Base-by-base conservation (phyloP, 352 stramenopile genomes). In the Thraustotheca clavata region DNA sequence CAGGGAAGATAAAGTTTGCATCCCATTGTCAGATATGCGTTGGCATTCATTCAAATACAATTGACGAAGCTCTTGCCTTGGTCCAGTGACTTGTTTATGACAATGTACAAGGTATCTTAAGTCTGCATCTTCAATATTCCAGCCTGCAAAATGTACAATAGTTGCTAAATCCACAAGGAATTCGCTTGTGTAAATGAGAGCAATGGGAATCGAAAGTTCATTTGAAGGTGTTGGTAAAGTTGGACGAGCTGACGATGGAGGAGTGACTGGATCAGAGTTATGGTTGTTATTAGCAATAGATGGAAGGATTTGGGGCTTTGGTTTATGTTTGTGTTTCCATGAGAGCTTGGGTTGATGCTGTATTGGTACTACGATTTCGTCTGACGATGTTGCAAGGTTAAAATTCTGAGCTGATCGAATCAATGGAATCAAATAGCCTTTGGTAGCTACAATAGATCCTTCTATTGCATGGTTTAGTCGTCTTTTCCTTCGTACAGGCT, bases 21-120 rank as follows among this genome's bases (percentile, higher is more conserved):
- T 62, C 12, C 80, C 83, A 39, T 87, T 89, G 72, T 90, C 83
- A 4, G 79, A 88, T 22, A 92, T 50, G 22, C 70, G 68, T 32
- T 73, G 72, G 43, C 83, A 92, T 60, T 74, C 75, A 14, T 67
- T 32, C 4, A 92, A 40, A 0, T 31, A 33, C 24, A 47, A 38
- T 9, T 60, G 41, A 49, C 52, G 48, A 34, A 59, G 12, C 65
- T 12, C 77, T 62, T 11, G 50, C 62, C 11, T 77, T 48, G 12
- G 33, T 46, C 38, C 52, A 73, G 43, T 48, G n/a, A n/a, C n/a
- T n/a, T n/a, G n/a, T n/a, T n/a, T n/a, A n/a, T n/a, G n/a, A n/a
- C n/a, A n/a, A 69, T 48, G 35, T 57, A 8, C 43, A 4, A 87
- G 62, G 36, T 75, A 67, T 35, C 26, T 26, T 26, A 77, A 34